Evolutionary conservation across 179 eudicot species (phyloP), one percentile per base, ranked within the genome.

Genomic region (Drosera spatulata): DNA sequence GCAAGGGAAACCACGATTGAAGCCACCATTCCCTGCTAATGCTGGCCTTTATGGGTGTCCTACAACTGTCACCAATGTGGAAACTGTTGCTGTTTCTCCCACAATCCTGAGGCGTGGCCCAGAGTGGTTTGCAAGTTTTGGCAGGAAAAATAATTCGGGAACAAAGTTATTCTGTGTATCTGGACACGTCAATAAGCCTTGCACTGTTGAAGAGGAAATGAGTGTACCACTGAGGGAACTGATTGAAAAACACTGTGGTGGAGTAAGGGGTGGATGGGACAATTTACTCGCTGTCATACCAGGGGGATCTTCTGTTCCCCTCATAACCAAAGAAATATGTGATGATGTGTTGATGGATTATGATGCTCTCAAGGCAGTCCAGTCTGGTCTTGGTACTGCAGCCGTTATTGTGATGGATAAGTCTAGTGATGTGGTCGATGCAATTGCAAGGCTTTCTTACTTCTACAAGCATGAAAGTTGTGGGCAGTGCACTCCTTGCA

Each of bases 401-500:
- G 97, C 97, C 64, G 97, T 93, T 39, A 93, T 93, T 42, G 99
- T 89, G 63, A 93, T 93, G 99, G 99, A 89, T 66, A 89, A 89
- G 75, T 93, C 99, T 6, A 85, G 95, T 15, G 99, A 89, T 68
- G 85, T 90, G 50, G 97, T 93, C 6, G 95, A 93, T 66, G 97
- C 97, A 3, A 89, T 93, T 61, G 96, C 97, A 41, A 82, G 97
- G 79, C 72, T 93, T 9, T 89, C 95, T n/a, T 93, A 93, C 70
- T 93, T 93, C 77, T 93, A 93, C 80, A 93, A 93, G 81, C 99
- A 89, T 38, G 97, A 89, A 80, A 93, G 97, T 56, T 93, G 99
- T 79, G 99, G 99, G 10, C 97, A 89, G 66, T 93, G 99, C 49
- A 93, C 97, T 53, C 99, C 99, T 41, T 93, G 99, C 69, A 82